Conservation (phyloP, 2,329 filamentous ascomycete species). For the Lojkania enalia region DNA sequence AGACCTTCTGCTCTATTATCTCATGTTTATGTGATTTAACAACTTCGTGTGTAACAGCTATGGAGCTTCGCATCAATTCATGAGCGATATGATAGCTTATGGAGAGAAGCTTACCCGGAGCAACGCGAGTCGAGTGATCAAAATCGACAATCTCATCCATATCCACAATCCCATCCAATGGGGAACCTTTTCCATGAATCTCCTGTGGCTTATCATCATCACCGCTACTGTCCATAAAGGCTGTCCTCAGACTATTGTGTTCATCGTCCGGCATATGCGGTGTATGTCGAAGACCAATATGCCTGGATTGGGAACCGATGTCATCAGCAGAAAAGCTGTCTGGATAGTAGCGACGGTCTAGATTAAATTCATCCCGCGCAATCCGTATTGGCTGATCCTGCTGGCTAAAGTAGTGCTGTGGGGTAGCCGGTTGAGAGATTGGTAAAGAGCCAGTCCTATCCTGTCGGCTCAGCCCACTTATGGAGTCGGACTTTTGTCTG, state of each 20-base stretch:
- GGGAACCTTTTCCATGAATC: neutral
- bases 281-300: neutral
- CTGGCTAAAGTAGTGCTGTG: conserved; percentile 5
- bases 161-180: conserved; percentile 40
- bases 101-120: conserved; percentile 42
- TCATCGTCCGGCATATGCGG: neutral
- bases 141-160: conserved; percentile 45
- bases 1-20: conserved; percentile 52
- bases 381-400: conserved; percentile 11
- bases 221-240: conserved; percentile 1
- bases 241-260: neutral
- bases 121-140: conserved; percentile 40
- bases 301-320: neutral
- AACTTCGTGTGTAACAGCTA: conserved; percentile 56
- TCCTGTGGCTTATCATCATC: neutral
- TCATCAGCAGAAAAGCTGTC: neutral
- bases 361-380: conserved; percentile 9
- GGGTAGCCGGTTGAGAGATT: too few relatives aligned
- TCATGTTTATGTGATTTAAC: conserved; percentile 51
- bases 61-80: too few relatives aligned
- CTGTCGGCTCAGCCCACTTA: too few relatives aligned
- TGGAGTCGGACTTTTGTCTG: too few relatives aligned
- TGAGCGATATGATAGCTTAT: neutral
- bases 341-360: neutral
- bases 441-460: too few relatives aligned